Percentiles rank a stretch among this genome's conserved stretches.
These are phyloP conservation scores for Drechslerella stenobrocha DNA, from an alignment of 2,329 filamentous ascomycete genomes.

Conservation along the genomic window DNA sequence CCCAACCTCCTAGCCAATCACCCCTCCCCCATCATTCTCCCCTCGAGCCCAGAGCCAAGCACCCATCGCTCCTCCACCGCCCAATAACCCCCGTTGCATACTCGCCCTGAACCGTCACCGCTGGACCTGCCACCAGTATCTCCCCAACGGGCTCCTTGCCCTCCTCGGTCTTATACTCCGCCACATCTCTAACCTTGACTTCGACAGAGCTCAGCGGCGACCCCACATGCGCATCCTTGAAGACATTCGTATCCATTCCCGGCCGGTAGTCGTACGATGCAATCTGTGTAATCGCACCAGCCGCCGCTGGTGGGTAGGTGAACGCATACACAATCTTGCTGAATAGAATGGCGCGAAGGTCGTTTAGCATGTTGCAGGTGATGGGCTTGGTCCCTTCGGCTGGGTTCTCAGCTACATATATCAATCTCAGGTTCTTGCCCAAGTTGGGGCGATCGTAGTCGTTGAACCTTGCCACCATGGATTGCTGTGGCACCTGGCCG, in stretches of 20 bases:
- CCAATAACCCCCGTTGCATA: conserved; percentile 41
- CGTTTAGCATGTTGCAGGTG: conserved; percentile 71
- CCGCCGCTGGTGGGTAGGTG: conserved; percentile 72
- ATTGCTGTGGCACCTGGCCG: conserved; percentile 73
- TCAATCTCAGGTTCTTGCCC: conserved; percentile 75
- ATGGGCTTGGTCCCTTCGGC: conserved; percentile 67
- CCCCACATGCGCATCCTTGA: conserved; percentile 55
- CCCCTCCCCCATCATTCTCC: too few species aligned
- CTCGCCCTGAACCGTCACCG: conserved; percentile 39
- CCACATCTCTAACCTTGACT: conserved; percentile 70
- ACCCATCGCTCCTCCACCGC: conserved; percentile 41
- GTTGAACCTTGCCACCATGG: conserved; percentile 66
- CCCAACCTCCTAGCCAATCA: too few species aligned
- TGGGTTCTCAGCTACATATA: conserved; percentile 76
- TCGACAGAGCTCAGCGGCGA: conserved; percentile 58
- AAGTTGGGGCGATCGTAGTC: conserved; percentile 64
- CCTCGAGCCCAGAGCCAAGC: conserved; percentile 36
- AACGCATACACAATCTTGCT: conserved; percentile 84
- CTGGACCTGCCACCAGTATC: conserved; percentile 50
- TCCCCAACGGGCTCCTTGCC: conserved; percentile 51
- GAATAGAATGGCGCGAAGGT: conserved; percentile 78
- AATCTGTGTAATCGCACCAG: conserved; percentile 84
- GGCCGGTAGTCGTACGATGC: conserved; percentile 83
- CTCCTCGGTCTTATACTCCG: conserved; percentile 61
- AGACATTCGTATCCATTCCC: conserved; percentile 75